phyloP scores from a whole-genome alignment of 371 early-diverging fungal genomes.

The Mucor sp. region DNA sequence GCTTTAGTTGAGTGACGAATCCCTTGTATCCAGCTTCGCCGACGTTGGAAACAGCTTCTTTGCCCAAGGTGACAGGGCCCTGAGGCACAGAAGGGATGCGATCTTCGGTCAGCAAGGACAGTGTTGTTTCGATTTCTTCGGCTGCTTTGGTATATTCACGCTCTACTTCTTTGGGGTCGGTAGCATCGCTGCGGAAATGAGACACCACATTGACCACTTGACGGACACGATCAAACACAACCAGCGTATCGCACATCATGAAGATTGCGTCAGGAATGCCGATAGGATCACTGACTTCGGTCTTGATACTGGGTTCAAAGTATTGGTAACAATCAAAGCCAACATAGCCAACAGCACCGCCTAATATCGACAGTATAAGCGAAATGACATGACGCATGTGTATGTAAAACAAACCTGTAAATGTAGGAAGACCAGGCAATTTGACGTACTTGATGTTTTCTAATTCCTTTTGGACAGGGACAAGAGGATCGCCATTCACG shows the following conservation, averaged over 20 bases:
- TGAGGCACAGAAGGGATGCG: constrained; percentile 61
- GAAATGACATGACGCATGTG: too few species aligned
- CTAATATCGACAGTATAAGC: constrained; percentile 23
- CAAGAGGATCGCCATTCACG: constrained; percentile 86
- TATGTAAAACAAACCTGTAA: constrained; percentile 66
- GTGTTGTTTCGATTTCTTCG: constrained; percentile 65
- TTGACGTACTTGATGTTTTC: constrained; percentile 72
- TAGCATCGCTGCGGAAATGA: constrained; percentile 78
- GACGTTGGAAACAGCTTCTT: constrained; percentile 76
- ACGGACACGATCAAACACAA: constrained; percentile 93
- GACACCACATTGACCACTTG: constrained; percentile 89
- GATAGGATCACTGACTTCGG: constrained; percentile 80
- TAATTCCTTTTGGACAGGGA: constrained; percentile 83
- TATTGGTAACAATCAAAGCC: constrained; percentile 95
- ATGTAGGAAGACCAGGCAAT: constrained; percentile 83
- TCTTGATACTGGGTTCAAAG: constrained; percentile 89
- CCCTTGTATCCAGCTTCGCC: constrained; percentile 88
- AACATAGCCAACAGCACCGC: constrained; percentile 97
- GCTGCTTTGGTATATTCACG: constrained; percentile 68
- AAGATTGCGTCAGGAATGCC: constrained; percentile 93
- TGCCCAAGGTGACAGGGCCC: constrained; percentile 66
- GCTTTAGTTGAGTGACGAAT: constrained; percentile 86
- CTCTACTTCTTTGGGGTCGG: constrained; percentile 54
- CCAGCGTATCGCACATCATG: constrained; percentile 91
- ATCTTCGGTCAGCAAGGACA: constrained; percentile 59